phyloP scores from a whole-genome alignment of 495 filamentous ascomycete genomes.

The Penicillium macrosclerotiorum region DNA sequence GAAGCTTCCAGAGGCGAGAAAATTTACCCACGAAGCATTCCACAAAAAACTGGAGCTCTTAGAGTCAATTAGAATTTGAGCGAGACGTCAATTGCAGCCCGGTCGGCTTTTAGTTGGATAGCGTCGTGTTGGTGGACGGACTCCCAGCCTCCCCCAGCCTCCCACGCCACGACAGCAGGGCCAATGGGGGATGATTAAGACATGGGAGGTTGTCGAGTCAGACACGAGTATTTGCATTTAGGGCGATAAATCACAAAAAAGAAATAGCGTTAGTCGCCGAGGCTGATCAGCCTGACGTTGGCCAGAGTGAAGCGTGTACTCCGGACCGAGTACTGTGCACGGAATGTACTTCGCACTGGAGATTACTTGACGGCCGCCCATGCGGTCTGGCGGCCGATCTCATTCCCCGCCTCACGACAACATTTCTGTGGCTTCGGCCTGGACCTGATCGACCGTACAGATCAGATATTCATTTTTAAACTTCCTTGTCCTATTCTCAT shows the following conservation, averaged over 20 bases:
- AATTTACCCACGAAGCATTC: constrained; percentile 27
- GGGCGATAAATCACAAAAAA: constrained; percentile 21
- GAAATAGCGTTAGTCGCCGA: not conserved
- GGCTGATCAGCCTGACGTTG: constrained; percentile 6
- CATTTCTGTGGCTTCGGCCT: constrained; percentile 7
- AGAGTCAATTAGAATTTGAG: constrained; percentile 13
- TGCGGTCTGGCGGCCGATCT: no score
- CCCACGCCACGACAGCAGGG: constrained; percentile 7
- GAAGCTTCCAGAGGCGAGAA: constrained; percentile 10
- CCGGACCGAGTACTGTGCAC: no score
- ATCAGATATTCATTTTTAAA: not conserved
- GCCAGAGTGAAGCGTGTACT: constrained; percentile 5
- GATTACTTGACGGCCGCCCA: no score
- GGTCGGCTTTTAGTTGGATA: constrained; percentile 26
- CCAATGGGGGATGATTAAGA: constrained; percentile 26
- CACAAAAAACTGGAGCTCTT: constrained; percentile 10
- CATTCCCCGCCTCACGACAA: no score
- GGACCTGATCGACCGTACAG: not conserved
- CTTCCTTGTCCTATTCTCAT: not conserved
- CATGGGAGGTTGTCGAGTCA: constrained; percentile 15
- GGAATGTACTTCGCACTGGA: no score
- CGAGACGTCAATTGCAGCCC: constrained; percentile 8
- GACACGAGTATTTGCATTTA: constrained; percentile 6
- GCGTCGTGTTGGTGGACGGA: constrained; percentile 15
- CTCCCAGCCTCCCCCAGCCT: constrained; percentile 34